Evolutionary conservation across 139 green algal species (phyloP).

Genomic region (Haematococcus sp.): DNA sequence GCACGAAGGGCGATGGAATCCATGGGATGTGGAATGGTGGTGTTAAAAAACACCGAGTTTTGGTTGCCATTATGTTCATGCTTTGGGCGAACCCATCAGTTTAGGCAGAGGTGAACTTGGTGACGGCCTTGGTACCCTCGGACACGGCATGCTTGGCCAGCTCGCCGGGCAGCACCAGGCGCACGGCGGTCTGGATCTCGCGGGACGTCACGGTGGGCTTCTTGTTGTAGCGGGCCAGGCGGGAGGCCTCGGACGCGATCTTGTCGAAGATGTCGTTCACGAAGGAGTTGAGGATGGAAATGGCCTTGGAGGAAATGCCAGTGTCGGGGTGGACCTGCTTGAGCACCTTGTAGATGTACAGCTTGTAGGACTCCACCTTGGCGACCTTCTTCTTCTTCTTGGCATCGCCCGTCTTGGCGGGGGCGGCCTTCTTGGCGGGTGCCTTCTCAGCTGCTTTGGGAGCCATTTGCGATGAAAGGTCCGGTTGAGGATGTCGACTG

Average conservation of each 20-base stretch:
- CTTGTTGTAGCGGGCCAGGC: conserved; percentile 81
- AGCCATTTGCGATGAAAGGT: neutral
- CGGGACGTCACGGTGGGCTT: conserved; percentile 86
- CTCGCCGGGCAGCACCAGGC: conserved; percentile 85
- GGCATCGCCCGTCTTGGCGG: conserved; percentile 8
- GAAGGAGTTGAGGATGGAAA: conserved; percentile 98
- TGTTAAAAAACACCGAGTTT: too few species aligned
- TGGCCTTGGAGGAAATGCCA: conserved; percentile 94
- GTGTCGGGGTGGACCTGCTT: conserved; percentile 92
- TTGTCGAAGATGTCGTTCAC: conserved; percentile 93
- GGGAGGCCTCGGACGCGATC: conserved; percentile 76
- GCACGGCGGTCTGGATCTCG: conserved; percentile 89
- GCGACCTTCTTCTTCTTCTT: conserved; percentile 41
- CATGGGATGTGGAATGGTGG: too few species aligned
- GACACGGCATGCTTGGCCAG: conserved; percentile 86
- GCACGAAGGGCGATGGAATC: too few species aligned
- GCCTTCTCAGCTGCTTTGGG: conserved; percentile 21
- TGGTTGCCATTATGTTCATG: too few species aligned
- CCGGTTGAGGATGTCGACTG: too few species aligned
- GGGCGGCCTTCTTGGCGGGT: conserved; percentile 22
- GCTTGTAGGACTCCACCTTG: conserved; percentile 87
- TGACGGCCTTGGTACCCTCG: conserved; percentile 90
- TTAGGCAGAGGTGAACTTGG: conserved; percentile 86
- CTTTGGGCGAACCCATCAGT: too few species aligned
- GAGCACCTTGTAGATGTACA: conserved; percentile 94